Conservation (phyloP, 306 rosid species). For the Datisca glomerata region DNA sequence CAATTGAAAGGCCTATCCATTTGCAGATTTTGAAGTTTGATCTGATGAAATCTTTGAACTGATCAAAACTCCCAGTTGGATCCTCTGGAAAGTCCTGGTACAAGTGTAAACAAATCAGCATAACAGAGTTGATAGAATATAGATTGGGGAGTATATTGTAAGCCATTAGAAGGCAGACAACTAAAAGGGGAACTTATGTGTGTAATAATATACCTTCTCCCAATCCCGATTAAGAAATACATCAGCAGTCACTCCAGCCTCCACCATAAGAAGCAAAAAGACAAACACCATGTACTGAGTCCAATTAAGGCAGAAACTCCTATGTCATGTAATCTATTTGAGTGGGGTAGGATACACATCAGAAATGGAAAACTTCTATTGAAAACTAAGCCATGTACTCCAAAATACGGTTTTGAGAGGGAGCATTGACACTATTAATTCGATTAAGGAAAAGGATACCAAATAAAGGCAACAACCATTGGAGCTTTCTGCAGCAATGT, state of each 20-base stretch:
- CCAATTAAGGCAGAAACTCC: constrained; percentile 12
- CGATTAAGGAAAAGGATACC: constrained; percentile 43
- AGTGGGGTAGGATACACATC: too few species aligned
- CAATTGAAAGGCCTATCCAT: constrained; percentile 56
- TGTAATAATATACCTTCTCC: constrained; percentile 41
- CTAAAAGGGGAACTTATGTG: neutral
- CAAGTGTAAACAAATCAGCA: constrained; percentile 9
- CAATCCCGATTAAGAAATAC: constrained; percentile 57
- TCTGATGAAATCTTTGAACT: constrained; percentile 48
- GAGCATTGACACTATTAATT: neutral
- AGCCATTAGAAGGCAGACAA: constrained; percentile 3
- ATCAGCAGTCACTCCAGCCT: constrained; percentile 61
- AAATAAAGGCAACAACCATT: constrained; percentile 74
- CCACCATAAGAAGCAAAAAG: constrained; percentile 47
- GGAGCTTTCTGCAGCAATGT: constrained; percentile 68
- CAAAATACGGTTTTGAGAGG: too few species aligned
- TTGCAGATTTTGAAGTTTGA: constrained; percentile 59
- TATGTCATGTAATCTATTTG: neutral
- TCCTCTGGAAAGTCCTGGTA: constrained; percentile 73
- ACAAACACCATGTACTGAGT: constrained; percentile 56
- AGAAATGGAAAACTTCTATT: too few species aligned
- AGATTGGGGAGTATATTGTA: too few species aligned
- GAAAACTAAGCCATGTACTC: too few species aligned
- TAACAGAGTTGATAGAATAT: too few species aligned
- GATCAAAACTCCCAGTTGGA: constrained; percentile 51